Conservation (phyloP, 164 flowering plant species). For the Aristolochia contorta region DNA sequence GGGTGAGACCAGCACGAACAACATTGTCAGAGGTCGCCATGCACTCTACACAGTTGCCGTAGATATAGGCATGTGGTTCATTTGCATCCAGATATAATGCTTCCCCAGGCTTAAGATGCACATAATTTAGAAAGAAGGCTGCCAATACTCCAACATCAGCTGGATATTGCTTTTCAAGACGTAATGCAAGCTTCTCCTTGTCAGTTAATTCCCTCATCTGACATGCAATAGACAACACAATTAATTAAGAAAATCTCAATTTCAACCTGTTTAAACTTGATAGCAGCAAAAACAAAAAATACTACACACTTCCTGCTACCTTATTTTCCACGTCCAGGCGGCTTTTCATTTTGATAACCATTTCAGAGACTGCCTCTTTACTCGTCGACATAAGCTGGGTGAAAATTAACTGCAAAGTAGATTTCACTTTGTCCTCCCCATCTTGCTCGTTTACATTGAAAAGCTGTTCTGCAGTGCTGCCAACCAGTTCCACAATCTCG, state of each 20-base stretch:
- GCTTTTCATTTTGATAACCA: constrained; percentile 35
- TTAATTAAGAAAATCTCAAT: not conserved
- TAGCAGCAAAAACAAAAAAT: not conserved
- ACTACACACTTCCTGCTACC: constrained; percentile 27
- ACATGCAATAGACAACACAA: constrained; percentile 1
- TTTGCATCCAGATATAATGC: constrained; percentile 82
- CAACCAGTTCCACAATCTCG: constrained; percentile 74
- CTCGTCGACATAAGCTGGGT: constrained; percentile 73
- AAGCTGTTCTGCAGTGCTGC: constrained; percentile 32
- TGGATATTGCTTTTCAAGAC: constrained; percentile 73
- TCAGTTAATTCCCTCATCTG: constrained; percentile 65
- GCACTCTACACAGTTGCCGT: constrained; percentile 84
- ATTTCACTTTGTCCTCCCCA: constrained; percentile 43
- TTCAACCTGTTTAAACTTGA: not conserved
- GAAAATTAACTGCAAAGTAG: constrained; percentile 40
- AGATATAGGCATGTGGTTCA: constrained; percentile 87
- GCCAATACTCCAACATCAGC: constrained; percentile 75
- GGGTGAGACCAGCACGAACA: constrained; percentile 94
- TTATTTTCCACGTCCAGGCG: constrained; percentile 47
- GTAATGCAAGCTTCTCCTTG: constrained; percentile 58
- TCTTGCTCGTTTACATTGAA: constrained; percentile 27
- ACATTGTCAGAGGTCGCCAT: constrained; percentile 99
- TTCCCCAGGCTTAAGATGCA: constrained; percentile 82
- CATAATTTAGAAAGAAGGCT: constrained; percentile 71
- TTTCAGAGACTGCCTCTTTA: constrained; percentile 31